Evolutionary conservation across 371 early-diverging fungal genomes (phyloP), one percentile per base, ranked within the genome.

Genomic region (Mortierella sp.): DNA sequence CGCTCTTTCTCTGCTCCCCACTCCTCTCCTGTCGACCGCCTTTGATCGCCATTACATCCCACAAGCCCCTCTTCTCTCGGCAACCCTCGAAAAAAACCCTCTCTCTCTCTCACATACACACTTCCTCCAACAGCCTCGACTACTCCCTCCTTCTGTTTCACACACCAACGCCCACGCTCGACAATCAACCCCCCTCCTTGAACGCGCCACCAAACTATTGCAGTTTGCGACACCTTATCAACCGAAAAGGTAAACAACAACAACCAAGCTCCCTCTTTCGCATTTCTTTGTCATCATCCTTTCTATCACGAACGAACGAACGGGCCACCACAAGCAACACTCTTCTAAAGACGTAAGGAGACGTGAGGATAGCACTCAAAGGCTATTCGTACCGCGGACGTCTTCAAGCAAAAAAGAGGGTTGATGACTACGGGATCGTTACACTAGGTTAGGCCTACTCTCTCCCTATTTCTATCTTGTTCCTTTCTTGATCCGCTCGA

Each of bases 211-310:
- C 67, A 67, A 67, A 67, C 24, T 5, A 57, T 10, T 13, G 3
- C 0, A 26, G 34, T 16, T 50, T 16, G 8, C 28, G 14, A 28
- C 26, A n/a, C 11, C 14, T 59, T 26, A 11, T 16, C 21, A 19
- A 61, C 67, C 67, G 24, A 67, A 40, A 67, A 67, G 67, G 67
- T 67, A 67, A 67, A 21, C 67, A 54, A 21, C 67, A 37, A 10
- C 24, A 67, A 67, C 37, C 5, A 64, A 19, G n/a, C n/a, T 21
- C 34, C n/a, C 54, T 6, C 6, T n/a, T 31, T 34, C 34, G 61
- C 31, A 16, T 8, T 37, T 64, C 40, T 54, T 54, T 54, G n/a
- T 50, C 50, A 50, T 50, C 50, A 50, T 16, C 50, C 50, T 50
- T 16, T 14, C 13, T 9, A 14, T 50, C 46, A 2, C 46, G 9